Evolutionary conservation across 805 yeast genomes (phyloP).

Genomic region (Blastobotrys americana): DNA sequence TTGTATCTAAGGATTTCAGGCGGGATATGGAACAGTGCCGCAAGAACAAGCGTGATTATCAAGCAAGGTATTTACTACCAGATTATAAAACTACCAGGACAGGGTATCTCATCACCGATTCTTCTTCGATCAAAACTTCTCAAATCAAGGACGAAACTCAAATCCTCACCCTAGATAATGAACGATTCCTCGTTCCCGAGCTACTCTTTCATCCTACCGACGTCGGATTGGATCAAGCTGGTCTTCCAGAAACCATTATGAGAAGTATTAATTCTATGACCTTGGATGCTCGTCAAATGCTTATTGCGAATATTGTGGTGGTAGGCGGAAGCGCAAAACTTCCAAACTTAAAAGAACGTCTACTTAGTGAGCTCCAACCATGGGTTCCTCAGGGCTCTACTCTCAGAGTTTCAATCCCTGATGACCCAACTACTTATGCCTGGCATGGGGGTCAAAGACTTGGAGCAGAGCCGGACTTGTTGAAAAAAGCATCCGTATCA

Average conservation of each 20-base stretch:
- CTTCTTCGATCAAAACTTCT: neutral
- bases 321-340: conserved; percentile 78
- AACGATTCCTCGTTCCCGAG: conserved; percentile 84
- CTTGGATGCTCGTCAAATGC: conserved; percentile 57
- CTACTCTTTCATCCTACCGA: conserved; percentile 79
- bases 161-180: conserved; percentile 64
- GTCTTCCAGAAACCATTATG: conserved; percentile 61
- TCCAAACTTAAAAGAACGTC: conserved; percentile 57
- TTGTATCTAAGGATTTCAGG: conserved; percentile 55
- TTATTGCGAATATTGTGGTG: conserved; percentile 70
- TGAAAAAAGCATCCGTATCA: conserved; percentile 52
- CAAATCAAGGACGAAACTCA: conserved; percentile 46
- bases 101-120: conserved; percentile 50
- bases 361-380: conserved; percentile 33
- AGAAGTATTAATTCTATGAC: conserved; percentile 68
- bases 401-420: conserved; percentile 27
- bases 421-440: conserved; percentile 39
- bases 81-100: conserved; percentile 73
- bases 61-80: conserved; percentile 64
- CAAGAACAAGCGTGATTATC: conserved; percentile 25
- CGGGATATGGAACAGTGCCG: conserved; percentile 35
- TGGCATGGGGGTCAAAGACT: conserved; percentile 53
- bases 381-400: conserved; percentile 29
- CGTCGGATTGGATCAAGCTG: conserved; percentile 69
- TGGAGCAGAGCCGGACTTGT: conserved; percentile 31